Evolutionary conservation across 2,329 filamentous ascomycete species (phyloP), one percentile per base, ranked within the genome.

Genomic region (Fusarium pseudoanthophilum): DNA sequence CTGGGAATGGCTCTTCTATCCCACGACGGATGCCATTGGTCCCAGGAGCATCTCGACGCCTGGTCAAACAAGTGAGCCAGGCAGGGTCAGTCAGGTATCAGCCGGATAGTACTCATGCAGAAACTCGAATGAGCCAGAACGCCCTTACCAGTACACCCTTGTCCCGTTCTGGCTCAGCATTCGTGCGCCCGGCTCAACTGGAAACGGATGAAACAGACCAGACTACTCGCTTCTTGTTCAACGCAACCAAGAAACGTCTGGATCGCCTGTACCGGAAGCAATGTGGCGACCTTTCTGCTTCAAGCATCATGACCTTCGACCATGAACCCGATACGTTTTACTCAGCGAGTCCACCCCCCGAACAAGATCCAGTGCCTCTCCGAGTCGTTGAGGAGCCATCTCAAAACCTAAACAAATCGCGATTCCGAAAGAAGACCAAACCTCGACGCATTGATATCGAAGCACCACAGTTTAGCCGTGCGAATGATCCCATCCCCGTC

Each of bases 241-340:
- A 84, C 57, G 81, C 82, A 7, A 85, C 83, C 30, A 92, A 91
- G 77, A 86, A 82, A 71, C 80, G 83, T 15, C 80, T 92, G 11
- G 90, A 92, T 78, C 83, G 82, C 30, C 75, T 91, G 30, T 91
- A 88, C 77, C 84, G 84, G 57, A 84, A 79, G 60, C 73, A 77
- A 36, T 79, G 79, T 32, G 81, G 79, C 18, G 82, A 80, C 52
- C 34, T 63, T 36, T 74, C 69, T 20, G 65, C 63, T 46, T 67
- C 69, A 16, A 74, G 66, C 28, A 60, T 74, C 30, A 62, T 77
- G 59, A 67, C 71, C 21, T 64, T 76, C 9, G 59, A 74, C 15
- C 68, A 58, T 46, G 49, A 30, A 9, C 59, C 64, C 7, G 74
- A 77, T 60, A 67, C 56, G 18, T 69, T 52, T 48, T 71, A 66